phyloP scores from a whole-genome alignment of 352 stramenopile genomes.

The Globisporangium alternatum region DNA sequence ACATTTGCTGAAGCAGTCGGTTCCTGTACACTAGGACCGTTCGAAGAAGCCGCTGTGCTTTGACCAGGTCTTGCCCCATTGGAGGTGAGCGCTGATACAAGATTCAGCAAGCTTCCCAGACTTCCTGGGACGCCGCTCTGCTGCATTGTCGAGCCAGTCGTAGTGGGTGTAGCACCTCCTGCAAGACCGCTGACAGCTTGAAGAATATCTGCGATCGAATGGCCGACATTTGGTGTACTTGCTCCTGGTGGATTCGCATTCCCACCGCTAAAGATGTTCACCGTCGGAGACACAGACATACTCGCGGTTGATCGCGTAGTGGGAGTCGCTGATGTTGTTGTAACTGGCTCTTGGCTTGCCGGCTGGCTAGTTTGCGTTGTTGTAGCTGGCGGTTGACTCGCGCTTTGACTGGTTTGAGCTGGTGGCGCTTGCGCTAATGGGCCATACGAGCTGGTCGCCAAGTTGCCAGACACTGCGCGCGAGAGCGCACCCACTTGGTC shows the following conservation, averaged over 20 bases:
- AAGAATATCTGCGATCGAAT: slow-evolving; percentile 14
- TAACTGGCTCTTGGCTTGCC: neutral
- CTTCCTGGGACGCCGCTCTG: neutral
- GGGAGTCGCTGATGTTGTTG: neutral
- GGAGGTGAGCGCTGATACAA: slow-evolving; percentile 11
- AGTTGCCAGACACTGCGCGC: slow-evolving; percentile 11
- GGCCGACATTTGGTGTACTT: slow-evolving; percentile 8
- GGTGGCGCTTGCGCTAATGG: neutral
- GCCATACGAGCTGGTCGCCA: slow-evolving; percentile 19
- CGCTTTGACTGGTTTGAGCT: neutral
- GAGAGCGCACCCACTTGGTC: slow-evolving; percentile 14
- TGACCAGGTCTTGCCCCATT: neutral
- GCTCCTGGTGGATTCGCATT: neutral
- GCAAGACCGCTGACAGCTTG: slow-evolving; percentile 9
- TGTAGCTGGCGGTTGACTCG: neutral
- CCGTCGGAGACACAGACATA: slow-evolving; percentile 9
- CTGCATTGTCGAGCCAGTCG: neutral
- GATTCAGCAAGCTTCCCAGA: slow-evolving; percentile 11
- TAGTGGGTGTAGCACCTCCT: neutral
- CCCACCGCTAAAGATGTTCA: slow-evolving; percentile 15
- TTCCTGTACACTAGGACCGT: slow-evolving; percentile 1
- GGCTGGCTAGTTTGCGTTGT: neutral
- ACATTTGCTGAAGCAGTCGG: neutral
- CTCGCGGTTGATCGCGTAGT: neutral
- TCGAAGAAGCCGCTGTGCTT: neutral